These are phyloP conservation scores for Brassica napus DNA, from an alignment of 345 rosid species.

Conservation along the genomic window DNA sequence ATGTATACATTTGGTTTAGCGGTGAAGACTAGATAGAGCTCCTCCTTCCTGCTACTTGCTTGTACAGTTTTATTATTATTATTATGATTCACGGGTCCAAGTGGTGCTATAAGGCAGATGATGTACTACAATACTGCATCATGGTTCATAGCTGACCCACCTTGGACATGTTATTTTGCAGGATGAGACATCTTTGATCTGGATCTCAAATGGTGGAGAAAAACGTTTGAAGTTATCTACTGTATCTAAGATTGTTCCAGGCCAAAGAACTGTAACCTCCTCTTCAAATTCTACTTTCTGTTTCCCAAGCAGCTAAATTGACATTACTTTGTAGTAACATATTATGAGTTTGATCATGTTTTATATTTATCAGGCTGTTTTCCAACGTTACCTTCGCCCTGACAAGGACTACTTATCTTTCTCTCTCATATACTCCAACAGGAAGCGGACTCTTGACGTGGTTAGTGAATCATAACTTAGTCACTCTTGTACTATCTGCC, in stretches of 20 bases:
- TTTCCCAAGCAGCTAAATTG: conserved; percentile 1
- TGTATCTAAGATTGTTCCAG: conserved; percentile 82
- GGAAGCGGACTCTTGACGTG: conserved; percentile 92
- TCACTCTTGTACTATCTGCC: conserved; percentile 2
- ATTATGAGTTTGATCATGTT: conserved; percentile 5
- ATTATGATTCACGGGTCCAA: neutral
- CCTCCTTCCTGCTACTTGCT: no score
- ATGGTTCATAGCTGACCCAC: neutral
- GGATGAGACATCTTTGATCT: conserved; percentile 92
- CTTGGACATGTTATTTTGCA: conserved; percentile 43
- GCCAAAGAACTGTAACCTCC: conserved; percentile 91
- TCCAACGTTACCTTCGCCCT: conserved; percentile 77
- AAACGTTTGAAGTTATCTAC: conserved; percentile 80
- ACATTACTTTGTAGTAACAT: no score
- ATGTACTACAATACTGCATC: no score
- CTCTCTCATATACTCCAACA: conserved; percentile 81
- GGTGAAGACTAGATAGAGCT: neutral
- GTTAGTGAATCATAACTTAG: conserved; percentile 50
- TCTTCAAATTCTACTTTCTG: conserved; percentile 23
- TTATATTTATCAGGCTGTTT: conserved; percentile 64
- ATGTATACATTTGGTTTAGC: neutral
- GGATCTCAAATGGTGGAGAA: conserved; percentile 83
- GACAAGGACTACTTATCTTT: conserved; percentile 89
- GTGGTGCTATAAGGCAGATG: neutral
- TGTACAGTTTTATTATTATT: no score